These are phyloP conservation scores for Aspergillus quadrilineatus DNA, from an alignment of 2,329 filamentous ascomycete species.

Conservation along the genomic window DNA sequence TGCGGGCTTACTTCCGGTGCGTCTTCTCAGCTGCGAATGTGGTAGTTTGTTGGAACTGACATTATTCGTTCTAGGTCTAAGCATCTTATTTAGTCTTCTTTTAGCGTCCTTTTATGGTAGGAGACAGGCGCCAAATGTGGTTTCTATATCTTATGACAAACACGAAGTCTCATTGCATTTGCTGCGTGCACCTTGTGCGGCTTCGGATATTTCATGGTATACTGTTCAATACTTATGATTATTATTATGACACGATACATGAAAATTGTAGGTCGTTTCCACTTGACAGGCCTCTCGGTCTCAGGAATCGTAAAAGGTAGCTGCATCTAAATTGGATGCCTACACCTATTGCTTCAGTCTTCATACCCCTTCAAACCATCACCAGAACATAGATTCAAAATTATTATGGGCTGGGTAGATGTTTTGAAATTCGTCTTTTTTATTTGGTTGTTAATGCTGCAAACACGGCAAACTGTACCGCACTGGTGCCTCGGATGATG, in stretches of 20 bases:
- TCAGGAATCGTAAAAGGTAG: not conserved
- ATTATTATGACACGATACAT: conserved; percentile 18
- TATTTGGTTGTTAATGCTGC: conserved; percentile 23
- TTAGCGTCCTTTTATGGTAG: conserved; percentile 9
- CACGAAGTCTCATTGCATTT: conserved; percentile 24
- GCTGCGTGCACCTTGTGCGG: conserved; percentile 17
- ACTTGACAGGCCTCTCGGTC: not conserved
- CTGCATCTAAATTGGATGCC: too few relatives aligned
- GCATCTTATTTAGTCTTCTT: conserved; percentile 60
- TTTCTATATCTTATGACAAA: conserved; percentile 23
- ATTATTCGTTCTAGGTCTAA: conserved; percentile 54
- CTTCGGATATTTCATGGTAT: conserved; percentile 21
- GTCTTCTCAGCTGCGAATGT: conserved; percentile 18
- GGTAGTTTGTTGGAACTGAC: not conserved
- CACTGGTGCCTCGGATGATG: conserved; percentile 35
- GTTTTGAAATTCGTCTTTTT: conserved; percentile 15
- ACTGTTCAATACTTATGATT: conserved; percentile 25
- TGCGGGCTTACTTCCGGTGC: conserved; percentile 92
- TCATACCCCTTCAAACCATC: not conserved
- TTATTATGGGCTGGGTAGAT: not conserved
- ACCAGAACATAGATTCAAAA: not conserved
- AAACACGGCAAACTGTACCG: conserved; percentile 39
- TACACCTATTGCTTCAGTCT: not conserved
- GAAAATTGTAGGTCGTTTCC: not conserved
- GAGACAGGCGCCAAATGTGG: conserved; percentile 14